These are phyloP conservation scores for Isoetes taiwanensis DNA, from an alignment of 75 land plant species.

Conservation along the genomic window DNA sequence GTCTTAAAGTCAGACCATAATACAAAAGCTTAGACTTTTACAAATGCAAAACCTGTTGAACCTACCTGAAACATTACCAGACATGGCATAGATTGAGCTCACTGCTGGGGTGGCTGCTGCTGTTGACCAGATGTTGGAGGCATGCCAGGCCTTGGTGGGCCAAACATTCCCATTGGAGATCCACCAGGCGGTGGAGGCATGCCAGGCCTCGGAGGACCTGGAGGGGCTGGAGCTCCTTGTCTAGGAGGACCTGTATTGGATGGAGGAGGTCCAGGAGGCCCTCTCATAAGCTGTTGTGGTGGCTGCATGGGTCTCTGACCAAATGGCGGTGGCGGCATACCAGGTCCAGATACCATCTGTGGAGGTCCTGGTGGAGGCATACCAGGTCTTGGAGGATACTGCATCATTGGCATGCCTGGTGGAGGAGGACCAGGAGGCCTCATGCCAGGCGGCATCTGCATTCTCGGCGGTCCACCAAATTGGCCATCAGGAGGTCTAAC, in stretches of 20 bases:
- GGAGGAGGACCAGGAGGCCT: conserved; percentile 26
- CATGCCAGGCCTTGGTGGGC: conserved; percentile 47
- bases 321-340: conserved; percentile 13
- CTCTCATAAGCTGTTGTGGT: too few species aligned
- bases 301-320: conserved; percentile 17
- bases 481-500: conserved; percentile 42
- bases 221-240: conserved; percentile 11
- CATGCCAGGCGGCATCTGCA: conserved; percentile 24
- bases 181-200: conserved; percentile 24
- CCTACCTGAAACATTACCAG: too few species aligned
- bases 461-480: conserved; percentile 9
- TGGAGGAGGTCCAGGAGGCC: conserved; percentile 30
- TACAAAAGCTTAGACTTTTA: too few species aligned
- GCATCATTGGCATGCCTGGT: background rate
- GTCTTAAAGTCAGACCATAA: too few species aligned
- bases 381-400: conserved; percentile 11
- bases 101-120: conserved; percentile 24
- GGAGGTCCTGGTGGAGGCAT: conserved; percentile 11
- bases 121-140: conserved; percentile 39
- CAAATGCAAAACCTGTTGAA: too few species aligned
- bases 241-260: conserved; percentile 27
- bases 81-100: conserved; percentile 26
- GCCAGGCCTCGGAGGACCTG: conserved; percentile 11
- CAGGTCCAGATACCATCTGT: conserved; percentile 8
- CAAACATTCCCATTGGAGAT: conserved; percentile 29